Evolutionary conservation across 2,329 filamentous ascomycete genomes (phyloP).

Genomic region (Ophiobolus disseminans): DNA sequence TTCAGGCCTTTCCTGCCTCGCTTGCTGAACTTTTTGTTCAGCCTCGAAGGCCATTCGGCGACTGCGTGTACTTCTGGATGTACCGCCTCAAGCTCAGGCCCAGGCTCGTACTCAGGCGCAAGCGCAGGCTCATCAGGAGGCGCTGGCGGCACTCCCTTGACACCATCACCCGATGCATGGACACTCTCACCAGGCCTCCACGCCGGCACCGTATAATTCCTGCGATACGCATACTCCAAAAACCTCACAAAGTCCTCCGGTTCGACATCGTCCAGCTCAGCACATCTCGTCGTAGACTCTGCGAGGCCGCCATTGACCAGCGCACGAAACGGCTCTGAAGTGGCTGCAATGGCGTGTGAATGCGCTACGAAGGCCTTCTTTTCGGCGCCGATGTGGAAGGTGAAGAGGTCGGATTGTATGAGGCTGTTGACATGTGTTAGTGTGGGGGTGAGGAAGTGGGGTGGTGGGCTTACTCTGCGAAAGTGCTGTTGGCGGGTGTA

Average conservation of each 20-base stretch:
- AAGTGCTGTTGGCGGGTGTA: neutral
- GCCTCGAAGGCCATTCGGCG: too few relatives aligned
- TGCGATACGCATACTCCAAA: constrained; percentile 34
- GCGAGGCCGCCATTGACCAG: constrained; percentile 32
- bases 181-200: constrained; percentile 3
- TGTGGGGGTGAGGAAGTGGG: neutral
- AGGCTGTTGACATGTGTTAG: constrained; percentile 12
- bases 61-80: too few relatives aligned
- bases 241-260: constrained; percentile 35
- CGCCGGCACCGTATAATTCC: constrained; percentile 28
- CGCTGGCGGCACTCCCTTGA: neutral
- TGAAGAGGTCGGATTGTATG: constrained; percentile 31
- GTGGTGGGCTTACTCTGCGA: constrained; percentile 13
- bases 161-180: neutral
- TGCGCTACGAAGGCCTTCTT: constrained; percentile 24
- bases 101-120: too few relatives aligned
- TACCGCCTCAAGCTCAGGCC: too few relatives aligned
- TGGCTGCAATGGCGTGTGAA: constrained; percentile 28
- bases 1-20: too few relatives aligned
- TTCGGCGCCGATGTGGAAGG: constrained; percentile 30
- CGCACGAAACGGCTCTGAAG: constrained; percentile 17
- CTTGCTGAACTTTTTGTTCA: too few relatives aligned
- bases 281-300: constrained; percentile 23
- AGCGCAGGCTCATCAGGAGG: neutral
- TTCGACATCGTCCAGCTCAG: constrained; percentile 24